A percentile compares a stretch with the other conserved stretches of the same genome.
phyloP scores from a whole-genome alignment of 225 moss, liverwort and hornwort species.

The Takakia lepidozioides region DNA sequence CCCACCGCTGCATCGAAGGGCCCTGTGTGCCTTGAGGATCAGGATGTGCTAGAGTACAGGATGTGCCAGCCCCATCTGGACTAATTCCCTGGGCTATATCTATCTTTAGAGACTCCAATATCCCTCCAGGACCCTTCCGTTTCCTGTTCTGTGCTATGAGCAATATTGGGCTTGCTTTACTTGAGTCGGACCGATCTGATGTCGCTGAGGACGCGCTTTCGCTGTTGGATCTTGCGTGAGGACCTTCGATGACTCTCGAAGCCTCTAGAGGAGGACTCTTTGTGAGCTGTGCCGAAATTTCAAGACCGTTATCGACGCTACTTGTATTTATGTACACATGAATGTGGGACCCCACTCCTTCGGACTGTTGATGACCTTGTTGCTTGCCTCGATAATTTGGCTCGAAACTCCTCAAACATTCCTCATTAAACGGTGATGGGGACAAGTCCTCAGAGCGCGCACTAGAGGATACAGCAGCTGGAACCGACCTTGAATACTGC shows the following conservation, averaged over 20 bases:
- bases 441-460: conserved; percentile 28
- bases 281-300: conserved; percentile 36
- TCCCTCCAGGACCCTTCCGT: conserved; percentile 45
- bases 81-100: conserved; percentile 22
- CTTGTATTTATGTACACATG: conserved; percentile 32
- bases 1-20: conserved; percentile 34
- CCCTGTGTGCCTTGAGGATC: conserved; percentile 37
- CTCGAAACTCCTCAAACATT: conserved; percentile 36
- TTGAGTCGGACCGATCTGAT: conserved; percentile 34
- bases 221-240: conserved; percentile 41
- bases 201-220: conserved; percentile 46
- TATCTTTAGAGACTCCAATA: conserved; percentile 26
- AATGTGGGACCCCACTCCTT: conserved; percentile 12
- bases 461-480: conserved; percentile 11
- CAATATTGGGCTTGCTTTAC: conserved; percentile 39
- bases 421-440: conserved; percentile 30
- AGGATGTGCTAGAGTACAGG: conserved; percentile 47
- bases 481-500: conserved; percentile 19
- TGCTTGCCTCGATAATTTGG: conserved; percentile 27
- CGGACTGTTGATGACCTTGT: conserved; percentile 19
- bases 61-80: conserved; percentile 41
- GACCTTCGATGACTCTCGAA: conserved; percentile 37
- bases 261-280: conserved; percentile 11
- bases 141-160: conserved; percentile 73
- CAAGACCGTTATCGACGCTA: conserved; percentile 46